These are phyloP conservation scores for Lentinula detonsa DNA, from an alignment of 768 basidiomycete genomes.

Conservation along the genomic window DNA sequence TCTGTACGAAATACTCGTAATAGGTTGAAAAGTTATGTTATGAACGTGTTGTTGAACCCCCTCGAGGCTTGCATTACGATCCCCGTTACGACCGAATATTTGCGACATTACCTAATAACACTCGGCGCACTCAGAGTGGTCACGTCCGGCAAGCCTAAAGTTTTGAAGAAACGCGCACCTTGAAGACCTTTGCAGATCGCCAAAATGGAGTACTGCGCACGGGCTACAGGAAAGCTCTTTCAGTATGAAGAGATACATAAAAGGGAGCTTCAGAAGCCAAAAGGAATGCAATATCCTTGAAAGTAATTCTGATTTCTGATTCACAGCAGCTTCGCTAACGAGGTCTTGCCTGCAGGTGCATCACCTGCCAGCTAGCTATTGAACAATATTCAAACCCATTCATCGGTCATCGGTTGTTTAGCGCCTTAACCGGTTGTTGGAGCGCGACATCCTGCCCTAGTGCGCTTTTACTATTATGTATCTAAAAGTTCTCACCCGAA, in stretches of 20 bases:
- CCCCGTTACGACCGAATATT: neutral
- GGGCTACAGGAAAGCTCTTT: neutral
- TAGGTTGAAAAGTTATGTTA: neutral
- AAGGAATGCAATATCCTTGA: neutral
- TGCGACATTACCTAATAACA: neutral
- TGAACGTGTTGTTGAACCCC: slow-evolving; percentile 5
- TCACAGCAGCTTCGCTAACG: slow-evolving; percentile 3
- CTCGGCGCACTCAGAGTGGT: neutral
- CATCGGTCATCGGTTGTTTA: neutral
- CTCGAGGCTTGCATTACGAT: neutral
- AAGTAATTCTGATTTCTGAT: slow-evolving; percentile 1
- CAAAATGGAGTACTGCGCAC: neutral
- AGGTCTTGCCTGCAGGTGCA: neutral
- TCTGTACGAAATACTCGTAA: too few species aligned
- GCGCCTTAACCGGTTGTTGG: slow-evolving; percentile 2
- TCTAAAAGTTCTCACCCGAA: neutral
- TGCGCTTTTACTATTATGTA: slow-evolving; percentile 1
- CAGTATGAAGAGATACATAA: neutral
- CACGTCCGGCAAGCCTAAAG: neutral
- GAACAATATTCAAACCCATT: neutral
- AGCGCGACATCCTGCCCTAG: slow-evolving; percentile 1
- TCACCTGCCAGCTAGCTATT: neutral
- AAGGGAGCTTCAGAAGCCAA: neutral
- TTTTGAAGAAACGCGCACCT: neutral
- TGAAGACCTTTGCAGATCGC: neutral